Conservation (phyloP, 2,329 filamentous ascomycete genomes). For the Calonectria multiphialidica region DNA sequence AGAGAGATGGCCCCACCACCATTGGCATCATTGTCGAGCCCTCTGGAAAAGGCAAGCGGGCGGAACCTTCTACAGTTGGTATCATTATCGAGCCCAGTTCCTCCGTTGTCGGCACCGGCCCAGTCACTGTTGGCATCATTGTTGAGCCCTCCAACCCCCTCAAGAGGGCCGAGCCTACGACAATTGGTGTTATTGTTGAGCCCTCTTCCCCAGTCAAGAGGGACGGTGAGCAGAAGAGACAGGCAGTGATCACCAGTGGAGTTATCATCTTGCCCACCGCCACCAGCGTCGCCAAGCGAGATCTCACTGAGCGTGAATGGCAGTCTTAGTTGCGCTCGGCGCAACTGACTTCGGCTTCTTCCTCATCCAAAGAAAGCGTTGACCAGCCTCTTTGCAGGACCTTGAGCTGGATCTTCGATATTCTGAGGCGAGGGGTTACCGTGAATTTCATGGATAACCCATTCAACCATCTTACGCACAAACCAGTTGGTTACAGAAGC, state of each 20-base stretch:
- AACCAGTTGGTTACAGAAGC: neutral
- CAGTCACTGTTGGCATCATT: neutral
- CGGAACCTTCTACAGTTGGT: neutral
- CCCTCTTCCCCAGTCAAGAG: neutral
- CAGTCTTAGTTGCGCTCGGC: neutral
- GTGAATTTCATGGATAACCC: too few species aligned
- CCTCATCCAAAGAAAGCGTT: neutral
- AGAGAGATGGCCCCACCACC: neutral
- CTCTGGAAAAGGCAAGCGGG: neutral
- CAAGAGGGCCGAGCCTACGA: neutral
- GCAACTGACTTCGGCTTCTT: neutral
- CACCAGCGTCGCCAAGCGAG: neutral
- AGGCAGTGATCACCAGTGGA: neutral
- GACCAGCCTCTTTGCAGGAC: neutral
- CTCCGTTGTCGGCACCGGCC: neutral
- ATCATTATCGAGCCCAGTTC: neutral
- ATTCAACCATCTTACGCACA: too few species aligned
- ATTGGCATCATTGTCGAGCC: neutral
- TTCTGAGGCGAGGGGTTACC: too few species aligned
- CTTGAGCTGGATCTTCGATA: neutral
- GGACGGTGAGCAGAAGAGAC: neutral
- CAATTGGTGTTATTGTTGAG: neutral
- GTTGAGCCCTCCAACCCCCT: conserved; percentile 1
- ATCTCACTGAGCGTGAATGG: neutral
- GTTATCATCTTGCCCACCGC: neutral